Percentiles rank a stretch among this genome's conserved stretches.
phyloP scores from a whole-genome alignment of 1,284 basidiomycete genomes.

The Rhizoctonia solani region DNA sequence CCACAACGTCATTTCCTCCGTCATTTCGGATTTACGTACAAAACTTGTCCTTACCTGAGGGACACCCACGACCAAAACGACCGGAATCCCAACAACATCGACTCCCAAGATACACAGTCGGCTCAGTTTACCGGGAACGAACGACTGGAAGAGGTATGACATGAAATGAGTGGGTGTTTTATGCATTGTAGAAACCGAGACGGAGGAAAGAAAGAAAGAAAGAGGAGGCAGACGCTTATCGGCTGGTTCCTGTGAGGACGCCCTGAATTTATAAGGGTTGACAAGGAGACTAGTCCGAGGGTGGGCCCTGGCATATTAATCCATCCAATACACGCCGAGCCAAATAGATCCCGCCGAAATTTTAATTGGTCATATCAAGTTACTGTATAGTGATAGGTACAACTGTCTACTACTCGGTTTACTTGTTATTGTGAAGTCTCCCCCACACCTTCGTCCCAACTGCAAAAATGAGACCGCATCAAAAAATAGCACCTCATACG shows the following conservation, averaged over 20 bases:
- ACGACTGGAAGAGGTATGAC: constrained; percentile 19
- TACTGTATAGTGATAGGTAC: not conserved
- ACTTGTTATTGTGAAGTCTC: not conserved
- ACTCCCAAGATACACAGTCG: constrained; percentile 20
- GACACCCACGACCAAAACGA: constrained; percentile 9
- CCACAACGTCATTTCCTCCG: not conserved
- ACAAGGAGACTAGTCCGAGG: constrained; percentile 9
- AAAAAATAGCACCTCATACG: too few relatives aligned
- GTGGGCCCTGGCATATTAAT: not conserved
- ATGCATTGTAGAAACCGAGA: constrained; percentile 18
- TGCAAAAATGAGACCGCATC: not conserved
- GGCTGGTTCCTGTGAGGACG: not conserved
- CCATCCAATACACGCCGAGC: not conserved
- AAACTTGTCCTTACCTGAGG: too few relatives aligned
- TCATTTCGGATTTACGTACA: not conserved
- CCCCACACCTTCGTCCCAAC: constrained; percentile 24
- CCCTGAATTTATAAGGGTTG: constrained; percentile 21
- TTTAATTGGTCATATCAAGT: not conserved
- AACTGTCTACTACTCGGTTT: too few relatives aligned
- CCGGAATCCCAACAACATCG: constrained; percentile 19
- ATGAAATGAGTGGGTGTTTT: not conserved
- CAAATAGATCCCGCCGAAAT: constrained; percentile 28
- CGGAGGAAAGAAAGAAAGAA: too few relatives aligned
- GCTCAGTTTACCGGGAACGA: constrained; percentile 3
- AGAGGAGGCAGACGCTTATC: constrained; percentile 13